Evolutionary conservation across 2,329 filamentous ascomycete species (phyloP).

Genomic region (Mollisia scopiformis): DNA sequence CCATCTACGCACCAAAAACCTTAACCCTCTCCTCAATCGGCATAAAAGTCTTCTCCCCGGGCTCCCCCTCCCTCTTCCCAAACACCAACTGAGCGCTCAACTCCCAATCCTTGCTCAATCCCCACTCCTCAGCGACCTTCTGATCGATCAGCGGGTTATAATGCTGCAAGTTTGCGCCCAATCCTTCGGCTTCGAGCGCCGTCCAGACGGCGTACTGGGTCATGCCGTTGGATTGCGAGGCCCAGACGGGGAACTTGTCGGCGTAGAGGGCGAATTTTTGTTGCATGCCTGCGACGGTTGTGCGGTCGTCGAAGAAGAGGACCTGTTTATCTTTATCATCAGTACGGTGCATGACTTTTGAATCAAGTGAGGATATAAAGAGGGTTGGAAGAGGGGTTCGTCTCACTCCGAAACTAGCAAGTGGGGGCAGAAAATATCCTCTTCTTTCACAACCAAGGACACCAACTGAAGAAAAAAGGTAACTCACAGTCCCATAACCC

Average conservation of each 20-base stretch:
- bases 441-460: neutral
- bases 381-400: neutral
- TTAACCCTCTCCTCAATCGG: constrained; percentile 70
- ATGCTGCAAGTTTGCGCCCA: constrained; percentile 90
- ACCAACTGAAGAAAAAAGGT: neutral
- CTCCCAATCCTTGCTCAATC: constrained; percentile 72
- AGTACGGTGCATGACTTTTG: too few relatives aligned
- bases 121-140: constrained; percentile 70
- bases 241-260: constrained; percentile 79
- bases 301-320: constrained; percentile 84
- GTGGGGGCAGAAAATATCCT: neutral
- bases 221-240: constrained; percentile 78
- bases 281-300: constrained; percentile 67
- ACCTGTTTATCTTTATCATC: too few relatives aligned
- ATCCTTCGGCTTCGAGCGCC: constrained; percentile 79
- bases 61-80: constrained; percentile 59
- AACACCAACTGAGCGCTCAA: constrained; percentile 86
- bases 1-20: constrained; percentile 52
- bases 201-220: constrained; percentile 82
- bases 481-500: constrained; percentile 74
- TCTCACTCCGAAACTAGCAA: neutral
- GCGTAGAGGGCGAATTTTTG: constrained; percentile 73
- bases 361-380: too few relatives aligned
- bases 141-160: constrained; percentile 87
- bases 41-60: constrained; percentile 66